These are phyloP conservation scores for Nakaseomyces sp. DNA, from an alignment of 1,139 yeast genomes.

Conservation along the genomic window DNA sequence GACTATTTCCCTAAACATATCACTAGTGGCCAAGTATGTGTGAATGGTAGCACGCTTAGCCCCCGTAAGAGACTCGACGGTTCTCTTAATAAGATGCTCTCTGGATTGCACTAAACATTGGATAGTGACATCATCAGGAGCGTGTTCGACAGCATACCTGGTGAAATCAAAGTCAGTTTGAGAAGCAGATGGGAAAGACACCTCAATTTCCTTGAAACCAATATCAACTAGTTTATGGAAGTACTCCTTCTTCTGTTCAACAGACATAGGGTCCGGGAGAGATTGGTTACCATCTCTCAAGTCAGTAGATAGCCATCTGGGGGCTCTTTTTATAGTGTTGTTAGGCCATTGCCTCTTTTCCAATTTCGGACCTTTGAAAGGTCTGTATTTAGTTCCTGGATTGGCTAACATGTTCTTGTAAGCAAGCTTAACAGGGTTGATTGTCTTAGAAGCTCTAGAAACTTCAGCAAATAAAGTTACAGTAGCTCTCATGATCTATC, in stretches of 20 bases:
- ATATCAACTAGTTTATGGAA: conserved; percentile 78
- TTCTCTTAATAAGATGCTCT: conserved; percentile 79
- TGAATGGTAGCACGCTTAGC: conserved; percentile 88
- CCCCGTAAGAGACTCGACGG: conserved; percentile 81
- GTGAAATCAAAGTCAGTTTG: conserved; percentile 96
- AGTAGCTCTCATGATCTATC: background rate
- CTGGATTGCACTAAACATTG: conserved; percentile 91
- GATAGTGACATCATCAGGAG: conserved; percentile 87
- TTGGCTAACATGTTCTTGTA: conserved; percentile 50
- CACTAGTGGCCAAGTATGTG: conserved; percentile 86
- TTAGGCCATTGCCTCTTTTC: conserved; percentile 86
- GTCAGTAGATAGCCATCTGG: conserved; percentile 95
- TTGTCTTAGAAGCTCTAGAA: conserved; percentile 20
- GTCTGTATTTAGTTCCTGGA: conserved; percentile 68
- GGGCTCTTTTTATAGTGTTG: conserved; percentile 64
- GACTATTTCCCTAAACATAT: conserved; percentile 82
- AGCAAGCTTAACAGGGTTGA: conserved; percentile 29
- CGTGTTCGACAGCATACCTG: conserved; percentile 80
- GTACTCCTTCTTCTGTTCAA: conserved; percentile 80
- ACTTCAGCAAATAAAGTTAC: conserved; percentile 8
- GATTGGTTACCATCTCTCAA: conserved; percentile 96
- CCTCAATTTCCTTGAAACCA: conserved; percentile 96
- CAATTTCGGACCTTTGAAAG: conserved; percentile 57
- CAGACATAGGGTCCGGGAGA: conserved; percentile 92
- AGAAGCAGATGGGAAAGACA: conserved; percentile 91